phyloP scores from a whole-genome alignment of 441 rosid genomes.

The Syzygium malaccense region DNA sequence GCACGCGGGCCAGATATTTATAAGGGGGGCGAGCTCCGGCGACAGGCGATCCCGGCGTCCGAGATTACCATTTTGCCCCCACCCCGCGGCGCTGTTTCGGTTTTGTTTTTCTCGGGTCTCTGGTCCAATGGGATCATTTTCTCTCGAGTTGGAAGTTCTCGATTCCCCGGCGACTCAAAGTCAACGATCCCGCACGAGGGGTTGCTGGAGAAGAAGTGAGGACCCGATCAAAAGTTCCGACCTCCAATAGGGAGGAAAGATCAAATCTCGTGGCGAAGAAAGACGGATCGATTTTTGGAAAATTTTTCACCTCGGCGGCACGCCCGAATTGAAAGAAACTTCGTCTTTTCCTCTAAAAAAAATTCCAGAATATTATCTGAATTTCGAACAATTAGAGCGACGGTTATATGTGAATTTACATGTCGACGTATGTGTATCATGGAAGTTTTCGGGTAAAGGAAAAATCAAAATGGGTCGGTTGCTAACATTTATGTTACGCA shows the following conservation, averaged over 20 bases:
- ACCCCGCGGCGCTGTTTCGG: no score
- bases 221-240: neutral
- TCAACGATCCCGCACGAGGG: neutral
- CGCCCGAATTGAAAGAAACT: neutral
- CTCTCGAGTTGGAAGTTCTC: no score
- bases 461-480: rapidly evolving
- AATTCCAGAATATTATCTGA: rapidly evolving
- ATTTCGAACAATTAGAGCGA: rapidly evolving
- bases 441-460: rapidly evolving
- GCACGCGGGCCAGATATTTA: neutral
- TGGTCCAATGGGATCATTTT: no score
- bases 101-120: no score
- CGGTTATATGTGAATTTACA: rapidly evolving
- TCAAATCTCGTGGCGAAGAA: neutral
- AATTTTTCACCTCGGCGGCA: no score
- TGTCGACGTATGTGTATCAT: rapidly evolving
- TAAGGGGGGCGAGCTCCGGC: neutral
- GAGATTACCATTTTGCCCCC: neutral
- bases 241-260: neutral
- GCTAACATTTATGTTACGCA: neutral
- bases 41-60: neutral
- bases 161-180: neutral
- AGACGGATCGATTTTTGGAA: neutral
- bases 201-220: no score
- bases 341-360: neutral